Conservation (phyloP, 1,284 basidiomycete genomes). For the Phellinidium pouzarii region DNA sequence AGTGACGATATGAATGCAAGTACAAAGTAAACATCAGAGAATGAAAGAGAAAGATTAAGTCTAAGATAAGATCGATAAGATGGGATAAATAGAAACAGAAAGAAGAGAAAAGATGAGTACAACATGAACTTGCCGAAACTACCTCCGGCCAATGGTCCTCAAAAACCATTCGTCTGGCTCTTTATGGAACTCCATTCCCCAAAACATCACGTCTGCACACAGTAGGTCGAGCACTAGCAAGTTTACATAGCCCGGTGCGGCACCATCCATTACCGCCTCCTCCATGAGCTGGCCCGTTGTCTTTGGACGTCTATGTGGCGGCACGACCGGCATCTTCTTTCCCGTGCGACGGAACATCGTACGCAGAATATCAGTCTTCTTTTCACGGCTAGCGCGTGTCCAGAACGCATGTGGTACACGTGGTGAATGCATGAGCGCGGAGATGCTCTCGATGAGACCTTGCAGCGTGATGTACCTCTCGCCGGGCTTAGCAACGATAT, state of each 20-base stretch:
- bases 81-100: not conserved
- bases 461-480: conserved; percentile 5
- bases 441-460: conserved; percentile 5
- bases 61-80: too few species aligned
- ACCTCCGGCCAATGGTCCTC: conserved; percentile 5
- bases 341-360: conserved; percentile 9
- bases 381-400: not conserved
- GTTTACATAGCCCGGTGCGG: conserved; percentile 3
- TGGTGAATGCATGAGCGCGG: conserved; percentile 8
- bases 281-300: conserved; percentile 8
- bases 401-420: conserved; percentile 11
- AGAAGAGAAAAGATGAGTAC: not conserved
- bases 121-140: not conserved
- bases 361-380: not conserved
- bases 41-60: too few species aligned
- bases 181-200: conserved; percentile 13
- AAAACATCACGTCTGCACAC: conserved; percentile 10
- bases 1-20: too few species aligned
- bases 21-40: too few species aligned
- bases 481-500: conserved; percentile 1
- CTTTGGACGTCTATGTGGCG: conserved; percentile 6
- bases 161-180: conserved; percentile 13
- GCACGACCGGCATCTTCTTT: not conserved
- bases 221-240: conserved; percentile 8
- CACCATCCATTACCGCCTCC: conserved; percentile 11